Evolutionary conservation across 164 flowering plant genomes (phyloP), one percentile per base, ranked within the genome.

Genomic region (Aristolochia fimbriata): DNA sequence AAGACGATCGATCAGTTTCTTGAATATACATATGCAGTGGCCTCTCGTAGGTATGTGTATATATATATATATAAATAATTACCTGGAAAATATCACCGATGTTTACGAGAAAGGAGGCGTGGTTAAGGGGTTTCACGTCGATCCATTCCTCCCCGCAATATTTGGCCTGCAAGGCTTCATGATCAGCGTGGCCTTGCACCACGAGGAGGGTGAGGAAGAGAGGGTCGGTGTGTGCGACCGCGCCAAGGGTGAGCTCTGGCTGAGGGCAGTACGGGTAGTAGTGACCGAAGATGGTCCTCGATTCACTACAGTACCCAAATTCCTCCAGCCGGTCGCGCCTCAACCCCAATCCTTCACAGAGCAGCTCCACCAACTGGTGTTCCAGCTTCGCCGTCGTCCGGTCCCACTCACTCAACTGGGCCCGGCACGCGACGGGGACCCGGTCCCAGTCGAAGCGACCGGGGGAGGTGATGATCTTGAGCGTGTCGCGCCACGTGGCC

Each of bases 251-350:
- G 50, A 70, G 74, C 57, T 83, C 84, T 0, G 97, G 83, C 73
- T 85, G 74, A 0, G 95, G 97, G 59, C 97, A 90, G 31, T 60
- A 60, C 7, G 97, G 97, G 57, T 89, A 87, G 65, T 77, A 83
- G 30, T 86, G 84, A 0, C 72, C 82, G 50, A 64, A 83, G 78
- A 82, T 51, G 8, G 51, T 3, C 68, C 76, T 70, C 33, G 64
- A 69, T 21, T 74, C 89, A n/a, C n/a, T n/a, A 57, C 63, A 54
- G 60, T 74, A 79, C 3, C 74, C 54, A 74, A 74, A 14, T n/a
- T 73, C 76, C 68, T 74, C 74, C 70, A 82, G 61, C 73, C 53
- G 77, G 9, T 56, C 71, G 0, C 31, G 11, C 8, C 63, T 66
- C 66, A 83, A 33, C 15, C 96, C 90, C 62, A 86, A 48, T 45